These are phyloP conservation scores for Cymbidium sinense DNA, from an alignment of 106 monocot genomes.

Conservation along the genomic window DNA sequence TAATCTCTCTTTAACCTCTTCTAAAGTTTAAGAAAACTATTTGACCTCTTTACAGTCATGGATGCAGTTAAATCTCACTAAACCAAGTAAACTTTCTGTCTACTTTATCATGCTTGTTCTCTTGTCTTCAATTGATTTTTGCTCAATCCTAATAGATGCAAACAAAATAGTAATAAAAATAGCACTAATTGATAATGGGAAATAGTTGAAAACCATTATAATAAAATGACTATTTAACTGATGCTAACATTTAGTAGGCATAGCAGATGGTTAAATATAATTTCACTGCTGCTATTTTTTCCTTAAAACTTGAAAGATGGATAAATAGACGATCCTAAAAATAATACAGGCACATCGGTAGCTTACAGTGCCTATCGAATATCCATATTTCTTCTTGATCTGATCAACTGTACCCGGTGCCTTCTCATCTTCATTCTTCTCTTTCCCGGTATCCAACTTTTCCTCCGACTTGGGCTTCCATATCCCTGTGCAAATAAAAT, in stretches of 20 bases:
- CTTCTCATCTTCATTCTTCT: slow-evolving; percentile 29
- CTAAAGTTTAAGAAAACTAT: background rate
- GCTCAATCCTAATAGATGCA: background rate
- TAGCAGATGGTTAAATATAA: background rate
- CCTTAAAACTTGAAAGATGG: background rate
- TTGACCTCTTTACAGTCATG: background rate
- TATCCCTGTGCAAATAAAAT: too few relatives aligned
- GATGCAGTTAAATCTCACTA: background rate
- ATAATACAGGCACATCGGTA: background rate
- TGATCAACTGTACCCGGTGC: slow-evolving; percentile 33
- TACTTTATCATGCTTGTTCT: background rate
- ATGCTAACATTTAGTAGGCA: background rate
- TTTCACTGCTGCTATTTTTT: background rate
- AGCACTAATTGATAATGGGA: background rate
- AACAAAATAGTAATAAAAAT: background rate
- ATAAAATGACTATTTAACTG: background rate
- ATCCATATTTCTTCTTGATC: slow-evolving; percentile 74
- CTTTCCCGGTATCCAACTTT: slow-evolving; percentile 25
- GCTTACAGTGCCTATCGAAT: slow-evolving; percentile 47
- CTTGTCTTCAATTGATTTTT: background rate
- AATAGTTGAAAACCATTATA: background rate
- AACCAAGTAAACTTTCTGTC: background rate
- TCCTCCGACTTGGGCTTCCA: slow-evolving; percentile 47
- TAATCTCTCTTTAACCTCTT: background rate
- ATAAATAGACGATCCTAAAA: background rate